phyloP scores from a whole-genome alignment of 352 stramenopile species.

The Aphanomyces astaci region DNA sequence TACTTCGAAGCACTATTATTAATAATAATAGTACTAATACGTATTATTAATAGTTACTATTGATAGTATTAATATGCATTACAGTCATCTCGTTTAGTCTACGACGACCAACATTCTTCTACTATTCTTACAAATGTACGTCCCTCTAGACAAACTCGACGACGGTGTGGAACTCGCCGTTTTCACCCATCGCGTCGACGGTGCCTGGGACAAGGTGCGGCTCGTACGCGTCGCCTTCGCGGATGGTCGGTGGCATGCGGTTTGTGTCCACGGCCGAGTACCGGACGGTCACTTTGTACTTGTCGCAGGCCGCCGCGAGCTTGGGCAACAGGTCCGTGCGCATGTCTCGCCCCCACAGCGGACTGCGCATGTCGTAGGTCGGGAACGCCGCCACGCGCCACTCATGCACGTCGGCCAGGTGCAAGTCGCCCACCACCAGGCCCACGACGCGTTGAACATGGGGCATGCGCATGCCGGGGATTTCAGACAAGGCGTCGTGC shows the following conservation, averaged over 20 bases:
- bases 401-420: constrained; percentile 71
- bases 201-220: constrained; percentile 16
- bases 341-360: constrained; percentile 64
- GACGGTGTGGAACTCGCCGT: constrained; percentile 86
- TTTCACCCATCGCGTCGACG: constrained; percentile 82
- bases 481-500: constrained; percentile 27
- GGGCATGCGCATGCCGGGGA: constrained; percentile 26
- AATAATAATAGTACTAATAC: no score
- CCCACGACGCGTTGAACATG: constrained; percentile 28
- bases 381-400: constrained; percentile 73
- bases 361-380: constrained; percentile 56
- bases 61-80: no score
- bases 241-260: constrained; percentile 28
- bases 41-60: no score
- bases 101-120: not conserved
- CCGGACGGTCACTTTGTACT: constrained; percentile 33
- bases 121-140: not conserved
- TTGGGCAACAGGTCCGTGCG: constrained; percentile 55
- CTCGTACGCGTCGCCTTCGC: constrained; percentile 38
- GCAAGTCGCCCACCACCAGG: constrained; percentile 84
- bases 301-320: constrained; percentile 44
- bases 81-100: not conserved
- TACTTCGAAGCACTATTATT: no score
- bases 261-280: constrained; percentile 56
- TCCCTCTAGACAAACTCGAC: constrained; percentile 42